phyloP scores from a whole-genome alignment of 192 early-diverging fungal genomes.

The Backusella tarrabulga region DNA sequence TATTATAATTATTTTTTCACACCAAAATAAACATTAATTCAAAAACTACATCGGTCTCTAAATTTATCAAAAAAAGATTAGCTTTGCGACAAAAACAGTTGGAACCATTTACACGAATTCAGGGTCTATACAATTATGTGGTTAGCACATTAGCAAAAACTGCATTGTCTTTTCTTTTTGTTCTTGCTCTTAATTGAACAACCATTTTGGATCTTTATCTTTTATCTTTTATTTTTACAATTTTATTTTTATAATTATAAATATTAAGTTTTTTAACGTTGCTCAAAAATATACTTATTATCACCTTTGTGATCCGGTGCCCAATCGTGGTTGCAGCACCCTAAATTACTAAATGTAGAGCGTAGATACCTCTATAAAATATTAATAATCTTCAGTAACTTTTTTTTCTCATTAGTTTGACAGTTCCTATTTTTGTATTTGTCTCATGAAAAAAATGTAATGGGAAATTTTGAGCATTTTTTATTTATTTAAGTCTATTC shows the following conservation, averaged over 20 bases:
- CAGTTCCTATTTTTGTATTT: neutral
- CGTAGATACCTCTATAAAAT: neutral
- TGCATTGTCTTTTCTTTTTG: neutral
- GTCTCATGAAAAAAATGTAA: neutral
- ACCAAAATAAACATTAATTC: neutral
- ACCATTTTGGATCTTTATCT: neutral
- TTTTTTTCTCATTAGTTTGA: neutral
- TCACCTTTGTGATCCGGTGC: neutral
- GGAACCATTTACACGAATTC: constrained; percentile 2
- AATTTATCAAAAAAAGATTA: neutral
- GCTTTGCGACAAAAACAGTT: neutral
- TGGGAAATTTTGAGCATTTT: neutral
- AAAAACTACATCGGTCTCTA: neutral
- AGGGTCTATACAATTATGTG: neutral
- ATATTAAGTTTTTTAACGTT: neutral
- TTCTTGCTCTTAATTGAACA: neutral
- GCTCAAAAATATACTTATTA: constrained; percentile 7
- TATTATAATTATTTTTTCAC: neutral
- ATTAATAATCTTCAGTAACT: neutral
- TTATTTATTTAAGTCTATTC: neutral
- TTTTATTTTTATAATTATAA: neutral
- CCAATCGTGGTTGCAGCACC: neutral
- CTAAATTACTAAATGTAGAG: neutral
- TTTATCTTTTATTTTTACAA: neutral
- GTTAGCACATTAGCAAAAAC: neutral